phyloP scores from a whole-genome alignment of 495 filamentous ascomycete species.

The Aspergillus panamensis region DNA sequence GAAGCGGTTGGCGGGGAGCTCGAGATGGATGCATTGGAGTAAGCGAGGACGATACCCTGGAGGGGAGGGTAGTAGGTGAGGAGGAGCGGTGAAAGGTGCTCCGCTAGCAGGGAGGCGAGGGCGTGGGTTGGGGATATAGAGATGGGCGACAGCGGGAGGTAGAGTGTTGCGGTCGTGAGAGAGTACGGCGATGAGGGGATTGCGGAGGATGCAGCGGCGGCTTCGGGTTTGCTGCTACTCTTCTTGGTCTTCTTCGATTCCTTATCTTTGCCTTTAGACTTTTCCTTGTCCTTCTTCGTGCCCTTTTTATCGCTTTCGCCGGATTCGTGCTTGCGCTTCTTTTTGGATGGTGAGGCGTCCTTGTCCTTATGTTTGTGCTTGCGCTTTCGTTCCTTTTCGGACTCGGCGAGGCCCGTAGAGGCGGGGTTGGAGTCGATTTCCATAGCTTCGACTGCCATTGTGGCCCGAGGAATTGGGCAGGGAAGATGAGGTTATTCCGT shows the following conservation, averaged over 20 bases:
- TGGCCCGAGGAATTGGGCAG: slow-evolving; percentile 28
- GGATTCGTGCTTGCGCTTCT: slow-evolving; percentile 47
- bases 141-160: slow-evolving; percentile 68
- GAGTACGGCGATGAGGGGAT: slow-evolving; percentile 53
- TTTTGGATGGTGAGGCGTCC: slow-evolving; percentile 36
- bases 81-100: slow-evolving; percentile 72
- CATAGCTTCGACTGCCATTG: slow-evolving; percentile 45
- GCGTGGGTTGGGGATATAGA: slow-evolving; percentile 60
- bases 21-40: slow-evolving; percentile 55
- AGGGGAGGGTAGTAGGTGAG: slow-evolving; percentile 72
- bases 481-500: slow-evolving; percentile 21
- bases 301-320: slow-evolving; percentile 17
- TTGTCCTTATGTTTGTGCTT: slow-evolving; percentile 40
- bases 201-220: slow-evolving; percentile 20
- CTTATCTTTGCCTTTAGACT: slow-evolving; percentile 25
- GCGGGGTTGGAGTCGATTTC: slow-evolving; percentile 35
- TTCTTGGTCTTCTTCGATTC: slow-evolving; percentile 6
- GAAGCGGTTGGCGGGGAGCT: slow-evolving; percentile 29
- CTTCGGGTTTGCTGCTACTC: slow-evolving; percentile 2
- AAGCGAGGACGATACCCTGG: slow-evolving; percentile 67
- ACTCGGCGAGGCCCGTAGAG: slow-evolving; percentile 18
- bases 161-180: slow-evolving; percentile 60
- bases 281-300: slow-evolving; percentile 33
- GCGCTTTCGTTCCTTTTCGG: slow-evolving; percentile 56
- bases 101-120: slow-evolving; percentile 63